phyloP scores from a whole-genome alignment of 495 filamentous ascomycete genomes.

The Tuber borchii region DNA sequence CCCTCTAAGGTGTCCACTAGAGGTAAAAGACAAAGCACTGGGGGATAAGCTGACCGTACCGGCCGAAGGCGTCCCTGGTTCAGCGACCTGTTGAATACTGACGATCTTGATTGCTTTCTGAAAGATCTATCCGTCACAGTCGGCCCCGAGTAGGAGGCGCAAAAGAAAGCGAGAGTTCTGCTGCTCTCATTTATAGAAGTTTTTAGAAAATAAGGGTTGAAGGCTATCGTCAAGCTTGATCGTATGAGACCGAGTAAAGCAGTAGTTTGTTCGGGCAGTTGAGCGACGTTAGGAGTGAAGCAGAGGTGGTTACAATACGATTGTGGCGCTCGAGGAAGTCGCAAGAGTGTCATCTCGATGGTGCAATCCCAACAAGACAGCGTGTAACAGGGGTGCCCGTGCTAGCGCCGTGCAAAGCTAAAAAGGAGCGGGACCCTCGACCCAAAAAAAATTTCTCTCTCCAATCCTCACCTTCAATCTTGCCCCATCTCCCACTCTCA shows the following conservation, averaged over 20 bases:
- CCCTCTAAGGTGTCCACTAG: not conserved
- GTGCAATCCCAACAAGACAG: slow-evolving; percentile 5
- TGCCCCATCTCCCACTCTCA: not conserved
- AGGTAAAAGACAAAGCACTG: not conserved
- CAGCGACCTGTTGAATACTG: not conserved
- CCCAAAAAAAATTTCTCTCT: slow-evolving; percentile 34
- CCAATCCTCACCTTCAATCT: slow-evolving; percentile 36
- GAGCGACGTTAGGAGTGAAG: slow-evolving; percentile 7
- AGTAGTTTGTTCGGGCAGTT: not conserved
- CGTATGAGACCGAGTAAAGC: slow-evolving; percentile 17
- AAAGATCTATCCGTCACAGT: not conserved
- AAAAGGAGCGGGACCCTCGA: slow-evolving; percentile 36
- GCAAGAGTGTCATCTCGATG: not conserved
- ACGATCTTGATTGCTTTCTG: not conserved
- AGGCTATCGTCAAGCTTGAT: not conserved
- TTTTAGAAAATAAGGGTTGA: not conserved
- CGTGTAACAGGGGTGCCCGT: slow-evolving; percentile 16
- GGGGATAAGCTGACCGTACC: not conserved
- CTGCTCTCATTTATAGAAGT: not conserved
- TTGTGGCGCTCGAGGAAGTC: not conserved
- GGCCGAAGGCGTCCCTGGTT: not conserved
- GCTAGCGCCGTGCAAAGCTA: slow-evolving; percentile 34
- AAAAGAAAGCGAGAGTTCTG: not conserved
- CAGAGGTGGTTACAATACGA: slow-evolving; percentile 23
- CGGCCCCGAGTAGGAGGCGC: not conserved